These are phyloP conservation scores for Sherardia arvensis DNA, from an alignment of 257 asterid genomes.

Conservation along the genomic window DNA sequence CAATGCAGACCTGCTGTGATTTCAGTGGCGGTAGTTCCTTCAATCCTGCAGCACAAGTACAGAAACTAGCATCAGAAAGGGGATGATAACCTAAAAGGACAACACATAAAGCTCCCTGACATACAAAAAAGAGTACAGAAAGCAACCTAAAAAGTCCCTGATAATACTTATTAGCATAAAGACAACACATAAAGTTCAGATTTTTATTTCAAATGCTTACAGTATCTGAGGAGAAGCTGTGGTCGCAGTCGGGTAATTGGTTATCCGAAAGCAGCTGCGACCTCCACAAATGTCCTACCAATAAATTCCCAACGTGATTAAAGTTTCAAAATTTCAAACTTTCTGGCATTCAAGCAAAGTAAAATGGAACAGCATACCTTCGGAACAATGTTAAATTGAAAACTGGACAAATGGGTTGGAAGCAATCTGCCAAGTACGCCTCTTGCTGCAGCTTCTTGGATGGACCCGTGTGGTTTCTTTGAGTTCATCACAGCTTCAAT, in stretches of 20 bases:
- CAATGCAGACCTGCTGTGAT: constrained; percentile 88
- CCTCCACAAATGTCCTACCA: constrained; percentile 73
- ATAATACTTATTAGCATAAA: background rate
- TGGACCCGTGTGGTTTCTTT: constrained; percentile 37
- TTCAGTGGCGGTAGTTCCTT: constrained; percentile 89
- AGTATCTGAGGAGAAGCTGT: constrained; percentile 59
- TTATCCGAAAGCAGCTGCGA: constrained; percentile 63
- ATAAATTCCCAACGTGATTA: background rate
- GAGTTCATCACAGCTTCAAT: constrained; percentile 35
- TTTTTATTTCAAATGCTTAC: constrained; percentile 31
- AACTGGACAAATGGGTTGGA: constrained; percentile 67
- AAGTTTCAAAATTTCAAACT: background rate
- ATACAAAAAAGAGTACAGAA: too few species aligned
- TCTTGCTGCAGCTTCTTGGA: constrained; percentile 75
- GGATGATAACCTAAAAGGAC: background rate
- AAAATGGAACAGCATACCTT: constrained; percentile 35
- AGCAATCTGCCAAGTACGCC: constrained; percentile 75
- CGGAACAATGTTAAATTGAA: constrained; percentile 47
- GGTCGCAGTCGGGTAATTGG: constrained; percentile 48
- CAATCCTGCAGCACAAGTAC: constrained; percentile 36
- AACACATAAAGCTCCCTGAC: too few species aligned
- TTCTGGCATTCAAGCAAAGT: background rate
- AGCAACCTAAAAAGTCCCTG: background rate
- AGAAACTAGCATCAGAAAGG: background rate
- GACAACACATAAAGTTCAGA: background rate